phyloP scores from a whole-genome alignment of 306 rosid species.

The Rosa chinensis region DNA sequence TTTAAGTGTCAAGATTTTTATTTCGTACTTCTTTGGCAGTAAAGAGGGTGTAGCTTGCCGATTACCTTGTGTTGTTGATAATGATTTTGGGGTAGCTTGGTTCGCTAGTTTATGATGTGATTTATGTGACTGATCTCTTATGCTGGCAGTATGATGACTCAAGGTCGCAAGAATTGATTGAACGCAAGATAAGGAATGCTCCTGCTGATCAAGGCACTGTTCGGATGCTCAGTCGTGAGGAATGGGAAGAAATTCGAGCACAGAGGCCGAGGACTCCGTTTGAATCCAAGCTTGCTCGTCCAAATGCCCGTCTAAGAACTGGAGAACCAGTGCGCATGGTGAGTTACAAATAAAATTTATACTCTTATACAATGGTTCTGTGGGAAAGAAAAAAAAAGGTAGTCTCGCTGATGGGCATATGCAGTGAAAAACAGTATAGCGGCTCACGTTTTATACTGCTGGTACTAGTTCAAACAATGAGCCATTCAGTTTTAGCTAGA shows the following conservation, averaged over 20 bases:
- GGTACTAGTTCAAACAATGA: background rate
- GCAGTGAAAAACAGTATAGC: background rate
- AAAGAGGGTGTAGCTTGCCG: background rate
- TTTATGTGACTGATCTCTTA: background rate
- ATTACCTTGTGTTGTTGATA: background rate
- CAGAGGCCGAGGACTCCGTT: slow-evolving; percentile 59
- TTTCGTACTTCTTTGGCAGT: background rate
- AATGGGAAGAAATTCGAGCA: slow-evolving; percentile 56
- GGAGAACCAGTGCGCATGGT: slow-evolving; percentile 54
- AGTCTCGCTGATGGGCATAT: background rate
- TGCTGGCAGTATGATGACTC: slow-evolving; percentile 66
- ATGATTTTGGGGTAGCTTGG: background rate
- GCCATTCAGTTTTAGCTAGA: background rate
- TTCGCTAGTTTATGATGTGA: slow-evolving; percentile 1
- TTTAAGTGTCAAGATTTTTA: background rate
- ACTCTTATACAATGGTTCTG: background rate
- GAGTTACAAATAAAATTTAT: background rate
- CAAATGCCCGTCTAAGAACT: slow-evolving; percentile 56
- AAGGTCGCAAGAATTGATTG: slow-evolving; percentile 57
- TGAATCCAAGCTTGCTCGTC: slow-evolving; percentile 66
- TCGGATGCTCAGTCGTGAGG: slow-evolving; percentile 56
- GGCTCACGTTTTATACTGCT: background rate
- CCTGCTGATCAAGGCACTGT: slow-evolving; percentile 55
- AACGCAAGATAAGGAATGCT: slow-evolving; percentile 50
- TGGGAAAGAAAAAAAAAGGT: background rate